These are phyloP conservation scores for Aspergillus avenaceus DNA, from an alignment of 495 filamentous ascomycete genomes.

Conservation along the genomic window DNA sequence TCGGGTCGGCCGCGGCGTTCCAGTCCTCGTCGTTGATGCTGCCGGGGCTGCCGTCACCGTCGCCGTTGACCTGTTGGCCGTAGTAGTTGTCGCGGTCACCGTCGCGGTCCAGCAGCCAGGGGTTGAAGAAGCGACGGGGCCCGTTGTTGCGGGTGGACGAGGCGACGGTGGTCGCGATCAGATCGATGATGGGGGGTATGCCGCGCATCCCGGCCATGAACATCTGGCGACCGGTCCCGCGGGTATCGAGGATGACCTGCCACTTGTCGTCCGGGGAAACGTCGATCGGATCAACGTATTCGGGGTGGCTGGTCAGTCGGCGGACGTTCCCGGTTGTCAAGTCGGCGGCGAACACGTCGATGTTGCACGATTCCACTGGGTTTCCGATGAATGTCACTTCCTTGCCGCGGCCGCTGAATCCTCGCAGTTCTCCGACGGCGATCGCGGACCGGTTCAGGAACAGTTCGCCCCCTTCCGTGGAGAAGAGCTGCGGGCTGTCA, in stretches of 20 bases:
- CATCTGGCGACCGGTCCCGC: slow-evolving; percentile 18
- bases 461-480: slow-evolving; percentile 3
- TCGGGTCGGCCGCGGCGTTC: slow-evolving; percentile 23
- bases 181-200: slow-evolving; percentile 19
- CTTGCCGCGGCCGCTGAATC: slow-evolving; percentile 19
- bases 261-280: slow-evolving; percentile 18
- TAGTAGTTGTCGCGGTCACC: slow-evolving; percentile 17
- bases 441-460: slow-evolving; percentile 14
- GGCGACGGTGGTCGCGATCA: slow-evolving; percentile 7
- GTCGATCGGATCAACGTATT: slow-evolving; percentile 22
- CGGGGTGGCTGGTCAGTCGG: slow-evolving; percentile 21
- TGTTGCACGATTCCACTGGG: slow-evolving; percentile 18
- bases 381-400: slow-evolving; percentile 19
- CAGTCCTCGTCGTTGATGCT: slow-evolving; percentile 21
- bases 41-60: slow-evolving; percentile 12
- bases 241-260: slow-evolving; percentile 21
- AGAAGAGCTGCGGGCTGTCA: not conserved
- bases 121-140: slow-evolving; percentile 20
- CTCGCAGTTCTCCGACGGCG: slow-evolving; percentile 18
- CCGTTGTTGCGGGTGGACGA: slow-evolving; percentile 22
- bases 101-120: slow-evolving; percentile 16
- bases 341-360: slow-evolving; percentile 21
- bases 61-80: slow-evolving; percentile 21
- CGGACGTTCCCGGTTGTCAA: slow-evolving; percentile 17
- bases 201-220: slow-evolving; percentile 19